A percentile compares a stretch with the other conserved stretches of the same genome.
These are phyloP conservation scores for Starmerella roubikii DNA, from an alignment of 805 yeast species.

Conservation along the genomic window DNA sequence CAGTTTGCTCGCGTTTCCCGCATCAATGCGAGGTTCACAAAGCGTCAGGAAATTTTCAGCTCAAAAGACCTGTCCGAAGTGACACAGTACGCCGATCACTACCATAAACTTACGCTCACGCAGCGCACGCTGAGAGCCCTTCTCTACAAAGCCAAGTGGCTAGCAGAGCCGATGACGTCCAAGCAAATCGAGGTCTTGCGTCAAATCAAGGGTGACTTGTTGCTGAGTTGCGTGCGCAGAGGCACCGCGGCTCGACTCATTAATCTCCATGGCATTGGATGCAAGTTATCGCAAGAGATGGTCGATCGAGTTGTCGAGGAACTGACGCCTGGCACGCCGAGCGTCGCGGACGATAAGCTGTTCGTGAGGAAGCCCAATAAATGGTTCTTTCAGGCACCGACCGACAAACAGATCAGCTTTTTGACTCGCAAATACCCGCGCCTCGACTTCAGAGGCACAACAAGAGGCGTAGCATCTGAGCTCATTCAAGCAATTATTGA, in stretches of 20 bases:
- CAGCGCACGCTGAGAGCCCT: not conserved
- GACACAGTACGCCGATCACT: slow-evolving; percentile 5
- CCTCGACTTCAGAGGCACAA: not conserved
- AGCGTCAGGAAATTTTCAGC: slow-evolving; percentile 1
- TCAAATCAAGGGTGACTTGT: not conserved
- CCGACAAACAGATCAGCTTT: not conserved
- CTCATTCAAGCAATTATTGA: too few relatives aligned
- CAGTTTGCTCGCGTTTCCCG: not conserved
- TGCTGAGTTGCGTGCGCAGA: slow-evolving; percentile 1
- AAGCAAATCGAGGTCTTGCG: not conserved
- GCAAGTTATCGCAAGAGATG: slow-evolving; percentile 9
- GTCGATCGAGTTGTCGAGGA: not conserved
- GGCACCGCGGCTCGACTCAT: slow-evolving; percentile 13
- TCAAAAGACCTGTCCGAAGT: slow-evolving; percentile 3
- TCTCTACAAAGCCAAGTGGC: not conserved
- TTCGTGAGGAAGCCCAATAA: not conserved
- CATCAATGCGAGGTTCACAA: not conserved
- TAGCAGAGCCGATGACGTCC: not conserved
- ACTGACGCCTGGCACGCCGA: too few relatives aligned
- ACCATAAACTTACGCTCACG: not conserved
- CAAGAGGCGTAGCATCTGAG: slow-evolving; percentile 11
- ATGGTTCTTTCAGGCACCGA: not conserved
- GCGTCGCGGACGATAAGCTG: too few relatives aligned
- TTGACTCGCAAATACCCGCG: not conserved
- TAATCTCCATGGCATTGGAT: slow-evolving; percentile 11